A percentile compares a stretch with the other conserved stretches of the same genome.
These are phyloP conservation scores for Pythium plurisporium DNA, from an alignment of 352 stramenopile genomes.

Conservation along the genomic window DNA sequence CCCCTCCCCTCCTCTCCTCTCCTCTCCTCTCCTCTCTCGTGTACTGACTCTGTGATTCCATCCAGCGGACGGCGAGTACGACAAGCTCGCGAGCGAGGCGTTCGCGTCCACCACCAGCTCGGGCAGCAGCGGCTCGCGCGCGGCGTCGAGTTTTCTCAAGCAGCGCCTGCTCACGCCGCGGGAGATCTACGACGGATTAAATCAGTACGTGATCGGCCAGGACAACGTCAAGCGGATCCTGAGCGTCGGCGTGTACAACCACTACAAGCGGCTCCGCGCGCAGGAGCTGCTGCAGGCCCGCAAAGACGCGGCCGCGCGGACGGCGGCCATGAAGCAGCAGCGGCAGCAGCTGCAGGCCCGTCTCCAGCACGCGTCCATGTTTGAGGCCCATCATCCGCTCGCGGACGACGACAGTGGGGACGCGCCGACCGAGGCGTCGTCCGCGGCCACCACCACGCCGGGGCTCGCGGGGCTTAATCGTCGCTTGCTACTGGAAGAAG, in stretches of 20 bases:
- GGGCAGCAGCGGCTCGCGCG: slow-evolving; percentile 1
- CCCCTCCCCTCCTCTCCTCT: too few relatives aligned
- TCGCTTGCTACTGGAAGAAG: slow-evolving; percentile 61
- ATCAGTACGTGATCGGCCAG: slow-evolving; percentile 98
- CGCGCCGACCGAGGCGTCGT: slow-evolving; percentile 16
- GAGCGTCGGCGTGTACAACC: slow-evolving; percentile 96
- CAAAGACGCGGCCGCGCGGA: slow-evolving; percentile 33
- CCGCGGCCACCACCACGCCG: not conserved
- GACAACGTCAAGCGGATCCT: slow-evolving; percentile 96
- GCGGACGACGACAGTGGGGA: slow-evolving; percentile 16
- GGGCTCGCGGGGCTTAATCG: slow-evolving; percentile 31
- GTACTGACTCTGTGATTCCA: not conserved
- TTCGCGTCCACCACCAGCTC: slow-evolving; percentile 14
- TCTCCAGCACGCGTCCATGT: slow-evolving; percentile 17
- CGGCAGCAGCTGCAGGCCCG: slow-evolving; percentile 26
- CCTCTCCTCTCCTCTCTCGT: not conserved
- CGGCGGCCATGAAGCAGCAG: slow-evolving; percentile 9
- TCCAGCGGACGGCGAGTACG: slow-evolving; percentile 59
- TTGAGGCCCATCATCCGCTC: slow-evolving; percentile 30
- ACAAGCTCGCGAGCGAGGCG: slow-evolving; percentile 68
- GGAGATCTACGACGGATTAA: slow-evolving; percentile 92
- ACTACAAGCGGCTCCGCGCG: slow-evolving; percentile 95
- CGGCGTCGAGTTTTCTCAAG: slow-evolving; percentile 14
- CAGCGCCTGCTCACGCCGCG: slow-evolving; percentile 82
- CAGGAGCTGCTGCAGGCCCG: slow-evolving; percentile 51